Evolutionary conservation across 768 basidiomycete species (phyloP), one percentile per base, ranked within the genome.

Genomic region (Cystobasidium tubakii): DNA sequence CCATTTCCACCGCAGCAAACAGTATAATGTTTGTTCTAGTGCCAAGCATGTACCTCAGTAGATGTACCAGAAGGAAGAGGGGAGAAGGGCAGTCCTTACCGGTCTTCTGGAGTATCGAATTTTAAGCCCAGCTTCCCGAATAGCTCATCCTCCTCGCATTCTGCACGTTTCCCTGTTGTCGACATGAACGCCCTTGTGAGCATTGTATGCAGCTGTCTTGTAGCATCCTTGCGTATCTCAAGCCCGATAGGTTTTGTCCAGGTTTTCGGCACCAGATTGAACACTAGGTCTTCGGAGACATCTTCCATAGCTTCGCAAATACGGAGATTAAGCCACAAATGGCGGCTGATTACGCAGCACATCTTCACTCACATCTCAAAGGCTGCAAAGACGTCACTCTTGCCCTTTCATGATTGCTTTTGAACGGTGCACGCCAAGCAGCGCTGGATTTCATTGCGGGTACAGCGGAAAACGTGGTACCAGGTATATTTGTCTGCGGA

Each of bases 1-100:
- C 74, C 42, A 64, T 46, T 50, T 70, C 74, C 42, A 75, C 7
- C 31, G 74, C 74, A 10, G 74, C 50, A 44, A 33, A 54, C 33
- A 63, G 42, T 33, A 75, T 31, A 15, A 62, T 43, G n/a, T 57
- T 31, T 31, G 29, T 23, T 21, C 66, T 69, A 55, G 7, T 42
- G 21, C 12, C 15, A 29, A 2, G 23, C 7, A 54, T 50, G 4
- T 2, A 43, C 15, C 4, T 62, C 17, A 62, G 57, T 23, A 33
- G 15, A n/a, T 23, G 13, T 19, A 54, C 4, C 29, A 17, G 13
- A 9, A 50, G 23, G 1, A 23, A 27, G 3, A 23, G 15, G 46
- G 10, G 21, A 44, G 55, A 23, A 2, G 9, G 4, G 34, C 34
- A 31, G 36, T 10, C 19, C 66, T 53, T 34, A 69, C 66, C 46